These are phyloP conservation scores for Kalmusia sp. DNA, from an alignment of 2,329 filamentous ascomycete genomes.

Conservation along the genomic window DNA sequence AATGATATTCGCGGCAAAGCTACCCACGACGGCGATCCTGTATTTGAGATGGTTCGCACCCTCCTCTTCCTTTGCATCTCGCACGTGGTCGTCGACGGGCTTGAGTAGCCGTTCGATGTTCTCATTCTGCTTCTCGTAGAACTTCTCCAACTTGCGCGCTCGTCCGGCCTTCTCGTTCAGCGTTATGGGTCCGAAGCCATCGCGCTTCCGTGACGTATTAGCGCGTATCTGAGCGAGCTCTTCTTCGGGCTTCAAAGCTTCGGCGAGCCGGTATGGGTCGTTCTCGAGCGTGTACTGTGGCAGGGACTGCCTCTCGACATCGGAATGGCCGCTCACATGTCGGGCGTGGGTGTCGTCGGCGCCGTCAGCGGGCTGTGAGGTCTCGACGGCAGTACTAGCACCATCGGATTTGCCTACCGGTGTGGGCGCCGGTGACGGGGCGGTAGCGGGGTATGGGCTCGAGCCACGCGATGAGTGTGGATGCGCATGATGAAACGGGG, in stretches of 20 bases:
- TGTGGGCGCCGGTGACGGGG: conserved; percentile 16
- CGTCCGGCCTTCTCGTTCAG: conserved; percentile 51
- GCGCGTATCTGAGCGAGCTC: conserved; percentile 81
- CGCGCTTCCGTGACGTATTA: conserved; percentile 80
- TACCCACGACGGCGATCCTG: conserved; percentile 71
- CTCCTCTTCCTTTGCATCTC: conserved; percentile 79
- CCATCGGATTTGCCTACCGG: conserved; percentile 33
- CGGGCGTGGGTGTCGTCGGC: conserved; percentile 45
- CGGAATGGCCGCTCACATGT: conserved; percentile 41
- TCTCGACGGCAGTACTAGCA: conserved; percentile 51
- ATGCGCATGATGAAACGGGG: conserved; percentile 52
- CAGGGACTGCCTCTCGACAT: conserved; percentile 57
- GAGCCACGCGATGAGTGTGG: conserved; percentile 36
- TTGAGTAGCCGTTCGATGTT: conserved; percentile 92
- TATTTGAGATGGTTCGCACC: conserved; percentile 81
- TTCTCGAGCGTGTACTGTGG: conserved; percentile 68
- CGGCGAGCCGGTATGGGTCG: conserved; percentile 83
- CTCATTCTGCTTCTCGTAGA: conserved; percentile 91
- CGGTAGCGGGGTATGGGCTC: conserved; percentile 39
- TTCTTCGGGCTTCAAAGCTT: conserved; percentile 75
- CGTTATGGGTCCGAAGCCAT: conserved; percentile 56
- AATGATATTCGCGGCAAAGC: conserved; percentile 79
- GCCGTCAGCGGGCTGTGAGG: conserved; percentile 26
- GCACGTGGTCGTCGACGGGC: conserved; percentile 87
- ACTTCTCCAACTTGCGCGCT: conserved; percentile 71